Base-by-base conservation (phyloP, 805 yeast species). In the Metschnikowia orientalis region DNA sequence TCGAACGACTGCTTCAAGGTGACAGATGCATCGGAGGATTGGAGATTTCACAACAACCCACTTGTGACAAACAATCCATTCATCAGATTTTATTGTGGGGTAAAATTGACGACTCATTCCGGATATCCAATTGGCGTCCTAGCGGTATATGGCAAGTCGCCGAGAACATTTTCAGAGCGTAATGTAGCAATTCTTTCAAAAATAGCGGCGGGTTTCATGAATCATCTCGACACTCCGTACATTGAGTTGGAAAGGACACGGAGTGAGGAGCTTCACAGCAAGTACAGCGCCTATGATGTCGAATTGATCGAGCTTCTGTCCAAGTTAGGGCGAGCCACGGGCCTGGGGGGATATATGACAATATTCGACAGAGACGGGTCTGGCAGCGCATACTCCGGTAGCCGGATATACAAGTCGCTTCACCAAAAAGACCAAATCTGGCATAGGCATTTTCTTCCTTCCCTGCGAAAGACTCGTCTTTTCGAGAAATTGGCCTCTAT, bases 21-120 rank as follows among this genome's bases (percentile, higher is more conserved):
- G 6, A 50, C 67, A 4, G 84, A 82, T 51, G 78, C 88, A 2
- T 53, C 75, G 4, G 58, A 59, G 21, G 94, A 83, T 50, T 83
- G 94, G 92, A 63, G 94, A 51, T 71, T 79, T 4, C 47, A 56
- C 11, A 57, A 62, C 24, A 79, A 76, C 46, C 90, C 90, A 0
- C 61, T 81, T 29, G 84, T 83, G 1, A 71, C 65, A 13, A 78
- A 79, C 0, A 61, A 67, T 1, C 88, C 90, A 0, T 57, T 59
- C 37, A 72, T 82, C 32, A 64, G 57, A 35, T 79, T 79, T 47
- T 83, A 81, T 51, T 71, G 77, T 21, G 85, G 83, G 1, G 83
- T 77, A 4, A 85, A 86, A 0, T 46, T 81, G 23, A 38, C 63
- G 1, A 38, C 47, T 9, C 54, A 69, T 0, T 37, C 61, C 7